A percentile compares a stretch with the other conserved stretches of the same genome.
phyloP scores from a whole-genome alignment of 2,329 filamentous ascomycete species.

The Aspergillus sp. region DNA sequence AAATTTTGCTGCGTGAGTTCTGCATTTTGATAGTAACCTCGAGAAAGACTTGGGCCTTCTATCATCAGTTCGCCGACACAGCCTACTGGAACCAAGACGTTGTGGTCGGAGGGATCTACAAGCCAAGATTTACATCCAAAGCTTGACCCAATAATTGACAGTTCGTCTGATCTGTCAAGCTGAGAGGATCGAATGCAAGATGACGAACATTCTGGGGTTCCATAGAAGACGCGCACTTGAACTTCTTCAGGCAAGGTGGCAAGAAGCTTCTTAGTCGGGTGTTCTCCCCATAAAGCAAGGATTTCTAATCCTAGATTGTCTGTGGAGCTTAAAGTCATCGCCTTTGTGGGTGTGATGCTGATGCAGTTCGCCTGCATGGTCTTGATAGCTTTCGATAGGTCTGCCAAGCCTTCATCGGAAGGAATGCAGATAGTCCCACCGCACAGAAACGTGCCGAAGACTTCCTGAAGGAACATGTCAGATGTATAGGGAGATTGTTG shows the following conservation, averaged over 20 bases:
- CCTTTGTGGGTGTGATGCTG: constrained; percentile 39
- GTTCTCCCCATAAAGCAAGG: constrained; percentile 28
- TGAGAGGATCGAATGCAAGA: constrained; percentile 23
- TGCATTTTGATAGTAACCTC: constrained; percentile 58
- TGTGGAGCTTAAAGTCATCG: constrained; percentile 25
- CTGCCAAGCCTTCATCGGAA: constrained; percentile 48
- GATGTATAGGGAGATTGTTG: constrained; percentile 52
- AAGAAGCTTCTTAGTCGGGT: background rate
- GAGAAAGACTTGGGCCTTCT: constrained; percentile 53
- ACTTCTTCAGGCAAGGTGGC: constrained; percentile 14
- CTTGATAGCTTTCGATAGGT: constrained; percentile 57
- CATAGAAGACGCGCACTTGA: constrained; percentile 22
- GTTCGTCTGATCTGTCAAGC: background rate
- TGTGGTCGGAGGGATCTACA: constrained; percentile 31
- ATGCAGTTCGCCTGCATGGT: constrained; percentile 34
- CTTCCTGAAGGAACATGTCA: constrained; percentile 47
- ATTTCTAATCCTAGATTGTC: constrained; percentile 31
- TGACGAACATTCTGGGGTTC: constrained; percentile 29
- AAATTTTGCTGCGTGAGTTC: constrained; percentile 57
- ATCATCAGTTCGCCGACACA: constrained; percentile 27
- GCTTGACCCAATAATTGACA: constrained; percentile 26
- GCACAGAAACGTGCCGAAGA: constrained; percentile 39
- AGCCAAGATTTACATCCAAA: constrained; percentile 36
- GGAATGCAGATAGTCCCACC: constrained; percentile 54
- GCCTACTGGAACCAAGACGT: constrained; percentile 39